Percentiles rank a stretch among this genome's conserved stretches.
Evolutionary conservation across 2,329 filamentous ascomycete species (phyloP).

Genomic region (Xylariaceae sp.): DNA sequence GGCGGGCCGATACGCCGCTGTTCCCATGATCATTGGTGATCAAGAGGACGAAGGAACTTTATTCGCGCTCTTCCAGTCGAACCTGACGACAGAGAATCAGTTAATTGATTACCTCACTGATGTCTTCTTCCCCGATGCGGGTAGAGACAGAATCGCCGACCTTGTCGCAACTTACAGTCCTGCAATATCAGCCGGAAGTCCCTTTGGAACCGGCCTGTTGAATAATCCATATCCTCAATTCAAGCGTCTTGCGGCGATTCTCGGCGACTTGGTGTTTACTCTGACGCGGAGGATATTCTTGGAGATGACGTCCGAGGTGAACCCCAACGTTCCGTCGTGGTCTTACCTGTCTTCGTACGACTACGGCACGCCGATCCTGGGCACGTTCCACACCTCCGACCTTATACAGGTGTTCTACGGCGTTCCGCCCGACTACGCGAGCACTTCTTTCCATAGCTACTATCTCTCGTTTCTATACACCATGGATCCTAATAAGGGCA

Average conservation of each 20-base stretch:
- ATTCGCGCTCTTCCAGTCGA: conserved; percentile 63
- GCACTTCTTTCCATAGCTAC: conserved; percentile 57
- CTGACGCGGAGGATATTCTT: conserved; percentile 64
- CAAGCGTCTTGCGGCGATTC: conserved; percentile 69
- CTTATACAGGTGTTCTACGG: conserved; percentile 65
- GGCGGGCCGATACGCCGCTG: conserved; percentile 50
- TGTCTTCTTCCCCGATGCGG: conserved; percentile 52
- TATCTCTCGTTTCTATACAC: conserved; percentile 69
- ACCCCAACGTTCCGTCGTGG: conserved; percentile 61
- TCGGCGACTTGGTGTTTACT: conserved; percentile 72
- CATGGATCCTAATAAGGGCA: conserved; percentile 60
- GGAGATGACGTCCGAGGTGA: conserved; percentile 36
- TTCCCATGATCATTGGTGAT: conserved; percentile 64
- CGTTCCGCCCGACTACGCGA: conserved; percentile 56
- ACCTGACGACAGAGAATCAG: conserved; percentile 57
- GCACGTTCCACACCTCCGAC: conserved; percentile 71
- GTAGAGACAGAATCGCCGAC: conserved; percentile 43
- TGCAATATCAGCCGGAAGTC: conserved; percentile 56
- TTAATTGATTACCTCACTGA: conserved; percentile 58
- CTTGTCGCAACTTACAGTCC: conserved; percentile 60
- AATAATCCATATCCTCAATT: conserved; percentile 72
- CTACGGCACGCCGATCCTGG: conserved; percentile 64
- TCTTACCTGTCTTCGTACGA: conserved; percentile 71
- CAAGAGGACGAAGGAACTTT: conserved; percentile 78
- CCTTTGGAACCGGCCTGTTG: conserved; percentile 62